Conservation (phyloP, 371 early-diverging fungal genomes). For the Mortierella sp. region DNA sequence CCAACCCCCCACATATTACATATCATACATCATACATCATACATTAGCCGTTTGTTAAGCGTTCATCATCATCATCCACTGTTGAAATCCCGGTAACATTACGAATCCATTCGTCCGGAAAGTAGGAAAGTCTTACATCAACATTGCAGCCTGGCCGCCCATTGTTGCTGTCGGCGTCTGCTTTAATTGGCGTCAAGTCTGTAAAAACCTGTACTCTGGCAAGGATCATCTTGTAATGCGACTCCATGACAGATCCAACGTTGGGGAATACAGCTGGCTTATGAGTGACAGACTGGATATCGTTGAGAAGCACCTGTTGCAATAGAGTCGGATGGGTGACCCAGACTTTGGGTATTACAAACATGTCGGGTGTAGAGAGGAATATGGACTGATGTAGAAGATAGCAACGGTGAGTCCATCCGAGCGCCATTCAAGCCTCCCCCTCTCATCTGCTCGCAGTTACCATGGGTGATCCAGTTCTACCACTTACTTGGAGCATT, state of each 20-base stretch:
- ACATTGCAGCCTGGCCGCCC: constrained; percentile 25
- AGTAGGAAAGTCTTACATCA: constrained; percentile 40
- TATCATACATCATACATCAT: no score
- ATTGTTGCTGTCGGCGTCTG: constrained; percentile 5
- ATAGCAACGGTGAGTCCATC: not conserved
- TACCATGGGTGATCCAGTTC: no score
- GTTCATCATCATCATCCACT: no score
- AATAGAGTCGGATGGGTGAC: constrained; percentile 32
- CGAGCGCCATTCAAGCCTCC: not conserved
- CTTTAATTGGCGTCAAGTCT: constrained; percentile 23
- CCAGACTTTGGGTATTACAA: constrained; percentile 70
- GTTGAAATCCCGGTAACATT: no score
- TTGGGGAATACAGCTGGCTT: constrained; percentile 41
- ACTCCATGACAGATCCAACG: constrained; percentile 37
- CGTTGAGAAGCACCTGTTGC: constrained; percentile 39
- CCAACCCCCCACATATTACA: not conserved
- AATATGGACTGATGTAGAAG: constrained; percentile 59
- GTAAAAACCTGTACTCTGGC: constrained; percentile 49
- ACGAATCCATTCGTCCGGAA: no score
- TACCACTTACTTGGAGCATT: constrained; percentile 59
- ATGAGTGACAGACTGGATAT: constrained; percentile 29
- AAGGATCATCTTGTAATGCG: constrained; percentile 48
- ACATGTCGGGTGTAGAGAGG: constrained; percentile 72
- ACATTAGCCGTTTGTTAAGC: no score
- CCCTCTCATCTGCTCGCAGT: no score